Evolutionary conservation across 2,329 filamentous ascomycete genomes (phyloP), one percentile per base, ranked within the genome.

Genomic region (Gyromitra esculenta): DNA sequence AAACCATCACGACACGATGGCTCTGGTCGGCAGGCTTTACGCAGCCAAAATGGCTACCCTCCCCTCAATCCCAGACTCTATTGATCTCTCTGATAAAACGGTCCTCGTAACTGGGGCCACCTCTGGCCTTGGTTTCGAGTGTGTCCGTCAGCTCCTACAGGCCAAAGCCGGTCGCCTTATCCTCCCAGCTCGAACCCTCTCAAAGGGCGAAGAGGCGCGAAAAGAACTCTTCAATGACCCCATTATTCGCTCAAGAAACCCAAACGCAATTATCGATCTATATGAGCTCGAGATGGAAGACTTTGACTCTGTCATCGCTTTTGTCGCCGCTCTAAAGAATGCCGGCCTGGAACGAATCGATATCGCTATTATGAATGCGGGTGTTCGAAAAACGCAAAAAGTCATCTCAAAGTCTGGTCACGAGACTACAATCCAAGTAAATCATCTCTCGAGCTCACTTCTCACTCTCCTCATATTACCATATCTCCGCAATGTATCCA

Each of bases 401-500:
- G 8, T n/a, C 8, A 25, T 52, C 15, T 18, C 15, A 7, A 52
- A 52, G 7, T 52, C 48, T 52, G 18, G 18, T 1, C 48, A 52
- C 8, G 48, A 52, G n/a, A n/a, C 18, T 52, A 52, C 48, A 25
- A 18, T 18, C 18, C 48, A 52, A 52, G 48, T 52, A 8, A 18
- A 52, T 18, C 48, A 52, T 52, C 48, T 52, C 18, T 52, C 48
- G 48, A 52, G 15, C 5, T n/a, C 48, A 0, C 48, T 52, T 52
- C 48, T 52, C 1, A 52, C 48, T 18, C 8, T 52, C n/a, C 48
- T 52, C n/a, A 18, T 52, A 18, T n/a, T 52, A 18, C n/a, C 39
- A 6, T 21, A 45, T 43, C 41, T 63, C 60, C 60, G 60, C 13
- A 43, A 41, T n/a, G 39, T 5, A 2, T 63, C 60, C 15, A 63